Conservation (phyloP, 306 rosid species). For the Cotoneaster glaucophyllus region DNA sequence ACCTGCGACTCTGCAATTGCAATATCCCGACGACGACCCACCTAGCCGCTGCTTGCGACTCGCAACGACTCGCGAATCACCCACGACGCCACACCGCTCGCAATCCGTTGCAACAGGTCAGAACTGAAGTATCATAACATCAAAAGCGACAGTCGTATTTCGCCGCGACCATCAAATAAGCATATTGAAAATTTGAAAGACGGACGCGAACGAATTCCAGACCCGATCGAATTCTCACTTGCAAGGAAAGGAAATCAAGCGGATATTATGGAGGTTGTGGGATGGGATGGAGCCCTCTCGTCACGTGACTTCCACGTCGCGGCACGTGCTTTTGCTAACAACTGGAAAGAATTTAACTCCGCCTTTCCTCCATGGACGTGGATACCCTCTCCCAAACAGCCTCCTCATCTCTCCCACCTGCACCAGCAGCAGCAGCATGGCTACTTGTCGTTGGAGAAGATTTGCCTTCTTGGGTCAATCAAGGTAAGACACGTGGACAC, state of each 20-base stretch:
- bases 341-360: slow-evolving; percentile 48
- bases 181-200: neutral
- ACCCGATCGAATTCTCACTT: neutral
- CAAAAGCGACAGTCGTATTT: neutral
- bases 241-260: neutral
- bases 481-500: neutral
- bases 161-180: too few relatives aligned
- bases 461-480: slow-evolving; percentile 21
- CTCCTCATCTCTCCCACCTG: slow-evolving; percentile 27
- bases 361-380: slow-evolving; percentile 63
- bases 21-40: too few relatives aligned
- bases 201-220: neutral
- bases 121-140: too few relatives aligned
- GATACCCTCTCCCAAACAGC: slow-evolving; percentile 37
- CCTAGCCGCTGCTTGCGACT: too few relatives aligned
- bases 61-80: too few relatives aligned
- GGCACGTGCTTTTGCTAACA: slow-evolving; percentile 45
- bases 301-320: slow-evolving; percentile 43
- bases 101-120: too few relatives aligned
- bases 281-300: slow-evolving; percentile 67
- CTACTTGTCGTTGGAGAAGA: slow-evolving; percentile 61
- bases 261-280: slow-evolving; percentile 1
- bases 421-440: slow-evolving; percentile 26
- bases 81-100: too few relatives aligned
- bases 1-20: too few relatives aligned